phyloP scores from a whole-genome alignment of 2,329 filamentous ascomycete species.

The Dactylellina sp. region DNA sequence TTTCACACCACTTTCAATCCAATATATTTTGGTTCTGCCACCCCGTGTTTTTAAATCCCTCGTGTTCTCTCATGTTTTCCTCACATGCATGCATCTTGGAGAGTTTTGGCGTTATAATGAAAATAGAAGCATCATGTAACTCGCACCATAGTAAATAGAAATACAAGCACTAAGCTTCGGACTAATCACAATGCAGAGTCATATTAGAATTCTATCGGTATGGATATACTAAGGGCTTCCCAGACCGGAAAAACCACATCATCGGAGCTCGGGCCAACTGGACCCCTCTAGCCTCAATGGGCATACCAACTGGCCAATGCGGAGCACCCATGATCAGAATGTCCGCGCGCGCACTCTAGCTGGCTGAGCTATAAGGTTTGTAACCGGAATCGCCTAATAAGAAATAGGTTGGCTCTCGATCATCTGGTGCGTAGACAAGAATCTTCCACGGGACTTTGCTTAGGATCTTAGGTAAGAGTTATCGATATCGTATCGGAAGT shows the following conservation, averaged over 20 bases:
- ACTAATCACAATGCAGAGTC: constrained; percentile 6
- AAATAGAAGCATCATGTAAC: neutral
- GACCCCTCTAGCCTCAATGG: too few species aligned
- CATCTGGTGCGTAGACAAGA: constrained; percentile 9
- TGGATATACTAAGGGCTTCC: neutral
- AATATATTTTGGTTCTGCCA: neutral
- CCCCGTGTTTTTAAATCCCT: neutral
- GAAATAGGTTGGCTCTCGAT: neutral
- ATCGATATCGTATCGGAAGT: neutral
- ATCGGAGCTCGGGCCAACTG: too few species aligned
- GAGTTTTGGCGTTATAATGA: constrained; percentile 2
- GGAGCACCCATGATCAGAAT: too few species aligned
- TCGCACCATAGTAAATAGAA: neutral
- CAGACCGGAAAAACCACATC: constrained; percentile 5
- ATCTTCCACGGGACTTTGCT: constrained; percentile 14
- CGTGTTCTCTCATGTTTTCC: neutral
- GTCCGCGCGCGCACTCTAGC: too few species aligned
- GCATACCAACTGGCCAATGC: too few species aligned
- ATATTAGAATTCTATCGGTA: neutral
- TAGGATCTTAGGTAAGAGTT: constrained; percentile 36
- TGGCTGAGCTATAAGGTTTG: too few species aligned
- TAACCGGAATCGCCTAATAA: neutral
- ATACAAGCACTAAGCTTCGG: neutral
- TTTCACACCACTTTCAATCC: neutral
- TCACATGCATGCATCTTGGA: neutral